Conservation (phyloP, 306 rosid genomes). For the Alnus rubra region DNA sequence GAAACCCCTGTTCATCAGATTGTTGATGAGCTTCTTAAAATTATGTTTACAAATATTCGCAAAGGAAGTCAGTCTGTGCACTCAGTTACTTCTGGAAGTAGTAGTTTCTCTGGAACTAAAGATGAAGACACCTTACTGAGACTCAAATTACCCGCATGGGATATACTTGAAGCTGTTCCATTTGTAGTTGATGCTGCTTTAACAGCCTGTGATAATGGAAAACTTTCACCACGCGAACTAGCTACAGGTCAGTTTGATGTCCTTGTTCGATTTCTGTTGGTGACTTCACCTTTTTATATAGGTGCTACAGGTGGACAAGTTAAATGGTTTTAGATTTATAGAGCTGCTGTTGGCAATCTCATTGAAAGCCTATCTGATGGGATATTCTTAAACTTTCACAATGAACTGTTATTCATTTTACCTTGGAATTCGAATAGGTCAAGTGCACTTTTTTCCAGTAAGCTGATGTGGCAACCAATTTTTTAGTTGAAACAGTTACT, state of each 20-base stretch:
- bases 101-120: conserved; percentile 84
- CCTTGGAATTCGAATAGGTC: background rate
- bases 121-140: conserved; percentile 58
- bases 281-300: background rate
- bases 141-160: conserved; percentile 95
- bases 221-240: conserved; percentile 89
- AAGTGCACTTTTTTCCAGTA: background rate
- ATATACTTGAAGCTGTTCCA: conserved; percentile 90
- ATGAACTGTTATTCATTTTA: background rate
- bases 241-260: conserved; percentile 65
- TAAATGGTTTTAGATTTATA: background rate
- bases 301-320: background rate
- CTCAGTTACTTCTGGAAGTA: conserved; percentile 72
- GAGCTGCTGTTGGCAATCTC: background rate
- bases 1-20: conserved; percentile 91
- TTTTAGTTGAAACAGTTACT: background rate
- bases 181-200: conserved; percentile 93
- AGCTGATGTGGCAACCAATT: background rate
- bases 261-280: conserved; percentile 13
- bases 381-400: background rate
- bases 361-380: background rate
- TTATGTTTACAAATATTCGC: conserved; percentile 74
- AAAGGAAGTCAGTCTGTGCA: conserved; percentile 56
- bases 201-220: conserved; percentile 93
- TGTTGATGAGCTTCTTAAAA: conserved; percentile 90